Base-by-base conservation (phyloP, 2,329 filamentous ascomycete genomes). In the Aspergillus brunneoviolaceus region DNA sequence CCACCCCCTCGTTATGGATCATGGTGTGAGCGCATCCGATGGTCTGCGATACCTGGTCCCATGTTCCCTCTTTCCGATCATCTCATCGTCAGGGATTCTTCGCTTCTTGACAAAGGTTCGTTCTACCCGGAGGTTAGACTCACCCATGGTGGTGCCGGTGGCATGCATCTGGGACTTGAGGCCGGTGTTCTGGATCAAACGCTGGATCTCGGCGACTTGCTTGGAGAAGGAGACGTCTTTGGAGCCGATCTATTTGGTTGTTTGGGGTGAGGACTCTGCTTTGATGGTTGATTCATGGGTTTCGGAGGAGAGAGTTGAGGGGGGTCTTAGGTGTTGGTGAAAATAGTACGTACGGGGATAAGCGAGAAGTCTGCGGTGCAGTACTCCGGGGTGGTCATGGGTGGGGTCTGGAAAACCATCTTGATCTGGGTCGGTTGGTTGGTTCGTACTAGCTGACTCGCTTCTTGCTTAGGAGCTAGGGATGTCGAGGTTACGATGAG, bases 341-440 rank as follows among this genome's bases (percentile, higher is more conserved):
- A 9, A 19, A 6, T 16, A 12, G 33, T 16, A 59, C 64, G 12
- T 60, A 72, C 69, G 2, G 92, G 91, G 60, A 96, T 87, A 60
- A 96, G 81, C 73, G 92, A 96, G 74, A 96, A 96, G 77, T 96
- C 92, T 61, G 88, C 92, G 55, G 89, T 91, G 76, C 90, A 94
- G 49, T 83, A 77, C 57, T 83, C 79, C 2, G 92, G 92, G 0
- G 90, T 92, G 7, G 57, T 59, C 19, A 72, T 60, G 12, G 60
- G 57, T 27, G 57, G 55, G 21, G 57, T 53, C 11, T 62, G 62
- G 31, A 57, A 57, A n/a, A 61, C 57, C 67, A 66, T 66, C 3
- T 33, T 19, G 14, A 16, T 21, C 16, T 16, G 11, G 33, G 16
- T 14, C 23, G 23, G 23, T 45, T 19, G 39, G 0, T 9, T 9